These are phyloP conservation scores for Allantophomopsis cytisporea DNA, from an alignment of 2,329 filamentous ascomycete genomes.

Conservation along the genomic window DNA sequence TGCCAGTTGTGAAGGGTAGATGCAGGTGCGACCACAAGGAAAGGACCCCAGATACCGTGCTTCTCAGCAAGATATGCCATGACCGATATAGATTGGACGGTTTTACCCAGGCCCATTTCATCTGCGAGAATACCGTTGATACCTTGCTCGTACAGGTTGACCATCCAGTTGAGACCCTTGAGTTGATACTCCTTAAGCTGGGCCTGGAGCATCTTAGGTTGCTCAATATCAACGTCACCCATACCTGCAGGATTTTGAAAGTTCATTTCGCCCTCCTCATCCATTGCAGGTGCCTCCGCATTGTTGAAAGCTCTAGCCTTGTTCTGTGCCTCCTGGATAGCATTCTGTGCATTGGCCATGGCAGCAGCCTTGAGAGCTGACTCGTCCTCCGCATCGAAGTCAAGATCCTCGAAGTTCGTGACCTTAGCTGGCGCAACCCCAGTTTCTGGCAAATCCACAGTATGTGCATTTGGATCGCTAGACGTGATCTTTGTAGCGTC, in stretches of 20 bases:
- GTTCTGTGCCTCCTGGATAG: slow-evolving; percentile 86
- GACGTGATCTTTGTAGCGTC: slow-evolving; percentile 29
- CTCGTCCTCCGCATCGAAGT: slow-evolving; percentile 94
- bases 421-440: slow-evolving; percentile 54
- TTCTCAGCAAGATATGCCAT: slow-evolving; percentile 98
- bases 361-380: slow-evolving; percentile 68
- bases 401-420: slow-evolving; percentile 85
- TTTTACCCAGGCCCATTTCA: slow-evolving; percentile 99
- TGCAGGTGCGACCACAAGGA: slow-evolving; percentile 89
- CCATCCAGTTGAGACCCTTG: slow-evolving; percentile 98
- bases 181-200: slow-evolving; percentile 98
- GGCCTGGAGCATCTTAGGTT: slow-evolving; percentile 85
- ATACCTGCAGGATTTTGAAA: slow-evolving; percentile 97
- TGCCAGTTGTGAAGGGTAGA: slow-evolving; percentile 99
- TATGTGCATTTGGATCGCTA: slow-evolving; percentile 20
- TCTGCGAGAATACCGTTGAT: slow-evolving; percentile 99
- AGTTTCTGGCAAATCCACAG: slow-evolving; percentile 34
- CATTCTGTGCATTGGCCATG: slow-evolving; percentile 90
- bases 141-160: slow-evolving; percentile 96
- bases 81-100: slow-evolving; percentile 95
- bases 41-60: slow-evolving; percentile 96
- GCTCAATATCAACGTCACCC: slow-evolving; percentile 85
- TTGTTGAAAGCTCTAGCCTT: slow-evolving; percentile 88
- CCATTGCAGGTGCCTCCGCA: slow-evolving; percentile 50
- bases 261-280: slow-evolving; percentile 96